phyloP scores from a whole-genome alignment of 192 early-diverging fungal species.

The Coemansia sp. region DNA sequence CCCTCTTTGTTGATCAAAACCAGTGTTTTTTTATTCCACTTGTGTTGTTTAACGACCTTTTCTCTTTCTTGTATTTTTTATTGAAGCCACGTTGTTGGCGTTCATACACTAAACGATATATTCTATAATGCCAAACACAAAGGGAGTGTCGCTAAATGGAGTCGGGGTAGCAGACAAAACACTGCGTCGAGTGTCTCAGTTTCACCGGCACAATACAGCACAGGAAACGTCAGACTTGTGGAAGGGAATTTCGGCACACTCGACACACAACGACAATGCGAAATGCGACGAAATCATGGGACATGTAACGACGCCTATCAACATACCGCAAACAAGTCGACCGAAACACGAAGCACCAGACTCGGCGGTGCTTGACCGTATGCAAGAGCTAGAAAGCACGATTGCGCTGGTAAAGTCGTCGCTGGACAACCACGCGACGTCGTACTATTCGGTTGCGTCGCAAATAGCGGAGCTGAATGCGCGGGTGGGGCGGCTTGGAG shows the following conservation, averaged over 20 bases:
- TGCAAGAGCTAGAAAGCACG: slow-evolving; percentile 40
- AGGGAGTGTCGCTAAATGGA: too few species aligned
- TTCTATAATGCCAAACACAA: too few species aligned
- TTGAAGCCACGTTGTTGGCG: too few species aligned
- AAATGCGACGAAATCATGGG: too few species aligned
- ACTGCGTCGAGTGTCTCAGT: slow-evolving; percentile 4
- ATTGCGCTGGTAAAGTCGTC: slow-evolving; percentile 45
- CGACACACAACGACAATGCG: too few species aligned
- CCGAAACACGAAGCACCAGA: background rate
- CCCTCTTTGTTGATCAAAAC: too few species aligned
- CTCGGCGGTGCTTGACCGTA: slow-evolving; percentile 26
- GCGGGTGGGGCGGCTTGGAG: slow-evolving; percentile 30
- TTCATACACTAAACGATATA: too few species aligned
- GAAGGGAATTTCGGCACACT: too few species aligned
- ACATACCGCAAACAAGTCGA: background rate
- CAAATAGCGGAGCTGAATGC: slow-evolving; percentile 53
- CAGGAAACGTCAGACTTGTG: background rate
- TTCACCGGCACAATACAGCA: background rate
- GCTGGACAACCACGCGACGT: slow-evolving; percentile 48
- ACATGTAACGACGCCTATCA: background rate
- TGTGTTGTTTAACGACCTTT: background rate
- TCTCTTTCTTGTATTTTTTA: background rate
- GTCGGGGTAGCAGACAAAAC: background rate
- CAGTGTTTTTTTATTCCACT: too few species aligned
- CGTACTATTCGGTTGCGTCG: slow-evolving; percentile 54